Base-by-base conservation (phyloP, 1,139 yeast genomes). In the Blastobotrys illinoisensis region DNA sequence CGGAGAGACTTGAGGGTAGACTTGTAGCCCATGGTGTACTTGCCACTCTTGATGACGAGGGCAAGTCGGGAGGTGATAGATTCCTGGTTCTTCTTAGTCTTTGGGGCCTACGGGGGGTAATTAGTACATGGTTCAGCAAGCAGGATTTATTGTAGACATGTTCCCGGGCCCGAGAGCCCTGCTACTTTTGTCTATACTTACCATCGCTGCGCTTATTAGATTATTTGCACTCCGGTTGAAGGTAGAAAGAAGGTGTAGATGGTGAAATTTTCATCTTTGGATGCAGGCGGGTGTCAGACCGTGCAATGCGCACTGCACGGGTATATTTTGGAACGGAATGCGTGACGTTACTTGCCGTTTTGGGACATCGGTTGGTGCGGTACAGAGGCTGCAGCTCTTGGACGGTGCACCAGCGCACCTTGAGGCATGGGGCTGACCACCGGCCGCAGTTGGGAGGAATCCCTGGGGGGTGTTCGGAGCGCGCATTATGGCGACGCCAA, bases 1-100 rank as follows among this genome's bases (percentile, higher is more conserved):
- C 99, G 91, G 79, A 93, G 85, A 71, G 98, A 81, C 88, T 95
- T 93, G 79, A 93, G 87, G 78, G 95, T 95, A 70, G 97, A 89
- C 85, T 93, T 93, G 96, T 90, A 95, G 76, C 99, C 99, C 73
- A 93, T 86, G 88, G 97, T 88, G 85, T 89, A 93, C 82, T 93
- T 93, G 85, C 99, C 99, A 73, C 98, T 91, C 85, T 91, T 93
- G 83, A 95, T 87, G 75, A 88, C 93, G 76, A 93, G 86, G 78
- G 96, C 96, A 78, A 93, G 89, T 84, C 91, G 91, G 79, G 96
- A 83, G 96, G 90, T 93, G 81, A 93, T 86, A 85, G 89, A 86
- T 73, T 93, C 99, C 75, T 87, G 86, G 78, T 82, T 80, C 78
- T 83, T 85, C 85, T 85, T 85, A 71, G 79, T 75, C 79, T 87